phyloP scores from a whole-genome alignment of 495 filamentous ascomycete species.

The Geopyxis carbonaria region DNA sequence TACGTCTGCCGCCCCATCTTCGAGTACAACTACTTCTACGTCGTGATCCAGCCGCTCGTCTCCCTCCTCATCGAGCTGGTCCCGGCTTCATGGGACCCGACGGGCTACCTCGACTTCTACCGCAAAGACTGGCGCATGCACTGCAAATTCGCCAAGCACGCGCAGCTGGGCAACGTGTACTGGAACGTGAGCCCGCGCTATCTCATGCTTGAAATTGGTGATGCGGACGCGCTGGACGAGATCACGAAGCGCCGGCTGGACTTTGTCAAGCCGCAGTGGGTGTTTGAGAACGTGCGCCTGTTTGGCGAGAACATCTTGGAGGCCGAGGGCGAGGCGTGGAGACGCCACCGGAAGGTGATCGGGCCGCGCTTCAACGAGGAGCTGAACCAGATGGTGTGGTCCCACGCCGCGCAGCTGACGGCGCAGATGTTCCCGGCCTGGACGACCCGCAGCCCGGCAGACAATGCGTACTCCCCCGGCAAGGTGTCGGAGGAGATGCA shows the following conservation, averaged over 20 bases:
- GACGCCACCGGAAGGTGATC: conserved; percentile 28
- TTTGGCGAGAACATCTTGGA: conserved; percentile 28
- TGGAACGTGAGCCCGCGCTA: conserved; percentile 24
- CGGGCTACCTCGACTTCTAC: conserved; percentile 15
- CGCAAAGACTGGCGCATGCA: conserved; percentile 19
- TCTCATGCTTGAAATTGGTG: conserved; percentile 18
- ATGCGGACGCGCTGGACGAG: conserved; percentile 3
- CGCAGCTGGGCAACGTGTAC: conserved; percentile 27
- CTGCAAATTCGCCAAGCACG: conserved; percentile 25
- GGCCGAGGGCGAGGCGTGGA: conserved; percentile 28
- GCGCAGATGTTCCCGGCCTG: conserved; percentile 28
- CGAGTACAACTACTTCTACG: no score
- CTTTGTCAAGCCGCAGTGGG: conserved; percentile 10
- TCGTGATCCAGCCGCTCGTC: no score
- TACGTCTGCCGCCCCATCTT: no score
- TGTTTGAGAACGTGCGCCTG: conserved; percentile 21
- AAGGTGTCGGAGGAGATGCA: conserved; percentile 29
- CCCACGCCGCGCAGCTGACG: conserved; percentile 27
- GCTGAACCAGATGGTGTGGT: conserved; percentile 30
- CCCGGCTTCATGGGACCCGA: conserved; percentile 21
- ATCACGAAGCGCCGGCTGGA: conserved; percentile 7
- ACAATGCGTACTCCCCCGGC: not conserved
- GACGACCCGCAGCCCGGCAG: conserved; percentile 9
- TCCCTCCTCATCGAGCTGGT: conserved; percentile 9
- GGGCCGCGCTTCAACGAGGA: conserved; percentile 31